A percentile compares a stretch with the other conserved stretches of the same genome.
Conservation (phyloP, 345 rosid genomes). For the Brassica rapa region DNA sequence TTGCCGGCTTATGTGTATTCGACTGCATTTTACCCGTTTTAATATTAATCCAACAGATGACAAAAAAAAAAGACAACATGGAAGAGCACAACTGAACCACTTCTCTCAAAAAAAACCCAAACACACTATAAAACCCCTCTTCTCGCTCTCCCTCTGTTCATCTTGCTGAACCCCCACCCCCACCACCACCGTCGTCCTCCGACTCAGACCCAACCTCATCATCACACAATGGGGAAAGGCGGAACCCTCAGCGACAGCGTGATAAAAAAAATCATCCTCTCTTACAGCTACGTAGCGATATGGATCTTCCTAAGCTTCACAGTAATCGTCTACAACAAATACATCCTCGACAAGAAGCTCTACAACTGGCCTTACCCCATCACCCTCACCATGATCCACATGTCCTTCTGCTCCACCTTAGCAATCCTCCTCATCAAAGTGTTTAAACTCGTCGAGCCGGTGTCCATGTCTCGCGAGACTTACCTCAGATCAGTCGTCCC, state of each 20-base stretch:
- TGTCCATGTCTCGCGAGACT: constrained; percentile 77
- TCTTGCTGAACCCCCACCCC: constrained; percentile 6
- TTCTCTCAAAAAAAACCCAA: not conserved
- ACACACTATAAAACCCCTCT: not conserved
- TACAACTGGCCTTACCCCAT: constrained; percentile 98
- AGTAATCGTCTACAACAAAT: constrained; percentile 96
- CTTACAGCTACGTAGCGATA: constrained; percentile 87
- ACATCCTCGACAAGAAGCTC: constrained; percentile 97
- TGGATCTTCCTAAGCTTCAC: constrained; percentile 99
- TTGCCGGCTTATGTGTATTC: too few species aligned
- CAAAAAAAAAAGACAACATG: constrained; percentile 19
- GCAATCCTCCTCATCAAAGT: constrained; percentile 88
- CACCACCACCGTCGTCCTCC: constrained; percentile 26
- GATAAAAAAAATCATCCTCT: constrained; percentile 78
- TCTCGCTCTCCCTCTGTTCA: not conserved
- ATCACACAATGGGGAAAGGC: constrained; percentile 66
- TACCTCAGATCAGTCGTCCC: constrained; percentile 88
- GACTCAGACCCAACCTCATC: not conserved
- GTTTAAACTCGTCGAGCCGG: constrained; percentile 91
- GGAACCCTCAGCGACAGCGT: constrained; percentile 82
- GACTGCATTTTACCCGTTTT: too few species aligned
- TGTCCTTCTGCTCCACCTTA: constrained; percentile 78
- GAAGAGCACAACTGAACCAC: constrained; percentile 33
- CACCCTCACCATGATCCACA: constrained; percentile 98
- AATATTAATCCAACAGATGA: too few species aligned